Conservation (phyloP, 2,329 filamentous ascomycete species). For the Xylaria sp. region DNA sequence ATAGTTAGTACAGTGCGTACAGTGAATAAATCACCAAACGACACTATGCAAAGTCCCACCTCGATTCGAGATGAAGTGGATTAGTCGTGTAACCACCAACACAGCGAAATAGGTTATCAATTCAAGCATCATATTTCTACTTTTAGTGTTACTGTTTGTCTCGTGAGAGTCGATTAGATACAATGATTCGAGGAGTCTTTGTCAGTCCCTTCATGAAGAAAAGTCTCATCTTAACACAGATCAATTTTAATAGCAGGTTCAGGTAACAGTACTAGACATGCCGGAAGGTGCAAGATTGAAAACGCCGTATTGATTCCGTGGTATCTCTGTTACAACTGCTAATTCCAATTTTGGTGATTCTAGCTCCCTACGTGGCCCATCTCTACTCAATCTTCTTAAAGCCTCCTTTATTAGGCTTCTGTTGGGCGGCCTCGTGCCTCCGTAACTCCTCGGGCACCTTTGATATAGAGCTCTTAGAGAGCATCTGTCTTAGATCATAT, state of each 20-base stretch:
- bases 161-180: no score
- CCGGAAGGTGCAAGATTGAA: not conserved
- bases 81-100: not conserved
- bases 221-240: no score
- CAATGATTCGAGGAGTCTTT: no score
- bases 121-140: no score
- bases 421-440: constrained; percentile 91
- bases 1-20: not conserved
- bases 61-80: not conserved
- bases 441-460: constrained; percentile 91
- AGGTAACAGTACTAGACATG: not conserved
- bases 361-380: not conserved
- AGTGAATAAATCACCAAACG: not conserved
- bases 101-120: not conserved
- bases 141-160: no score
- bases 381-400: constrained; percentile 47
- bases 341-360: not conserved
- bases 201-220: no score
- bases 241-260: no score
- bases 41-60: not conserved
- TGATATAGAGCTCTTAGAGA: constrained; percentile 87
- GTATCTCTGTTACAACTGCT: constrained; percentile 30
- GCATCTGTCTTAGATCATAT: constrained; percentile 96
- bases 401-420: constrained; percentile 68
- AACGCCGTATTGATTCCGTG: constrained; percentile 10